phyloP scores from a whole-genome alignment of 1,284 basidiomycete genomes.

The Rhodotorula sp. region DNA sequence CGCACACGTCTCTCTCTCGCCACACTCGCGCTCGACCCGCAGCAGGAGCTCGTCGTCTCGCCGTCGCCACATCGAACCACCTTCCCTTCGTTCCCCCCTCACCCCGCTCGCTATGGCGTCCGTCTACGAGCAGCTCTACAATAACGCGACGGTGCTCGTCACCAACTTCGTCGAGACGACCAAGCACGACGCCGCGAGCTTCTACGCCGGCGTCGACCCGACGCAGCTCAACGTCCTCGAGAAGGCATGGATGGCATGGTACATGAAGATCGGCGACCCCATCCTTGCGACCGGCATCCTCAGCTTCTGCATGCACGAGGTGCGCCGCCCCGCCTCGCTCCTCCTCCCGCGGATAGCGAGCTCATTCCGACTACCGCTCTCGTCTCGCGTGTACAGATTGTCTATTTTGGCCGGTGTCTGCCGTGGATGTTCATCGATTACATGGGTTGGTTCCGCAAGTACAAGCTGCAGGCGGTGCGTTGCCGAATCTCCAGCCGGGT shows the following conservation, averaged over 20 bases:
- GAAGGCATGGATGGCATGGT: conserved; percentile 40
- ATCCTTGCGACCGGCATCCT: conserved; percentile 87
- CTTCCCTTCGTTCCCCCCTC: background rate
- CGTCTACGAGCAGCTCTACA: conserved; percentile 26
- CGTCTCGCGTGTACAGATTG: conserved; percentile 60
- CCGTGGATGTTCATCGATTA: conserved; percentile 96
- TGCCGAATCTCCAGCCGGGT: background rate
- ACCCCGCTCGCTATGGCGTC: conserved; percentile 21
- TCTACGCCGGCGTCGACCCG: conserved; percentile 60
- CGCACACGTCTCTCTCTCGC: background rate
- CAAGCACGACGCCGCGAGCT: conserved; percentile 48
- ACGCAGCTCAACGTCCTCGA: conserved; percentile 72
- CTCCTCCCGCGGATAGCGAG: background rate
- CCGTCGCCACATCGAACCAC: background rate
- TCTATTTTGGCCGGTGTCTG: conserved; percentile 94
- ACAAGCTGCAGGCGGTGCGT: conserved; percentile 74
- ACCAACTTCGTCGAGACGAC: conserved; percentile 36
- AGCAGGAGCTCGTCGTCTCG: too few species aligned
- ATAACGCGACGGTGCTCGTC: conserved; percentile 35
- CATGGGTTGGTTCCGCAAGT: conserved; percentile 81
- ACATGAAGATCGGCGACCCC: conserved; percentile 65
- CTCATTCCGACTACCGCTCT: background rate
- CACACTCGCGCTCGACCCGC: background rate
- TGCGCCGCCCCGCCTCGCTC: background rate
- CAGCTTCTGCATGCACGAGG: conserved; percentile 75